Evolutionary conservation across 108 stramenopile species (phyloP).

Genomic region (Chaetoceros tenuissimus): DNA sequence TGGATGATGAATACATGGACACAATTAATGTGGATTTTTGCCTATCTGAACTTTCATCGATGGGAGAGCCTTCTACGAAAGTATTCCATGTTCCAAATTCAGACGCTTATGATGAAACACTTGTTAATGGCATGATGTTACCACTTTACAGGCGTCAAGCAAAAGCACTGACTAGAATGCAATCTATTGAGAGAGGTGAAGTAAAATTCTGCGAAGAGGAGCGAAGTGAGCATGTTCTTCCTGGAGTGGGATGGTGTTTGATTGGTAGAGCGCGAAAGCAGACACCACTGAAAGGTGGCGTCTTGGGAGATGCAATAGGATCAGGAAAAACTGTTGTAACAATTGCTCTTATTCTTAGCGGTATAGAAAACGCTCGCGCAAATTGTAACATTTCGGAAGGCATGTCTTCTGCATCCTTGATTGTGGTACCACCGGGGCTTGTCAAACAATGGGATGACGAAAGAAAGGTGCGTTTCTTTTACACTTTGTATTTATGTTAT

Average conservation of each 20-base stretch:
- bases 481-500: too few relatives aligned
- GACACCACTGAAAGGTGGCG: conserved; percentile 48
- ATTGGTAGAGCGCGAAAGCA: conserved; percentile 18
- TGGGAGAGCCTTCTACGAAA: conserved; percentile 13
- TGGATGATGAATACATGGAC: conserved; percentile 14
- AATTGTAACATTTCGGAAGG: conserved; percentile 15
- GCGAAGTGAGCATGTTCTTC: conserved; percentile 46
- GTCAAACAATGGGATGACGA: conserved; percentile 67
- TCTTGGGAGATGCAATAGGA: conserved; percentile 76
- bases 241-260: conserved; percentile 57
- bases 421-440: conserved; percentile 67
- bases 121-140: too few relatives aligned
- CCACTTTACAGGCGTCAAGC: conserved; percentile 62
- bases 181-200: conserved; percentile 41
- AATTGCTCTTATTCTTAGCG: conserved; percentile 61
- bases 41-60: conserved; percentile 7
- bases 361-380: conserved; percentile 27
- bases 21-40: conserved; percentile 6
- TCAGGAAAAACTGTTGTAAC: conserved; percentile 72
- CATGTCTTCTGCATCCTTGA: conserved; percentile 51
- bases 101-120: conserved; percentile 18
- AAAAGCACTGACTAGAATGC: conserved; percentile 60
- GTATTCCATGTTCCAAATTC: conserved; percentile 11
- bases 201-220: conserved; percentile 50
- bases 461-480: too few relatives aligned